Base-by-base conservation (phyloP, 2,329 filamentous ascomycete genomes). In the Sporothrix pallida region DNA sequence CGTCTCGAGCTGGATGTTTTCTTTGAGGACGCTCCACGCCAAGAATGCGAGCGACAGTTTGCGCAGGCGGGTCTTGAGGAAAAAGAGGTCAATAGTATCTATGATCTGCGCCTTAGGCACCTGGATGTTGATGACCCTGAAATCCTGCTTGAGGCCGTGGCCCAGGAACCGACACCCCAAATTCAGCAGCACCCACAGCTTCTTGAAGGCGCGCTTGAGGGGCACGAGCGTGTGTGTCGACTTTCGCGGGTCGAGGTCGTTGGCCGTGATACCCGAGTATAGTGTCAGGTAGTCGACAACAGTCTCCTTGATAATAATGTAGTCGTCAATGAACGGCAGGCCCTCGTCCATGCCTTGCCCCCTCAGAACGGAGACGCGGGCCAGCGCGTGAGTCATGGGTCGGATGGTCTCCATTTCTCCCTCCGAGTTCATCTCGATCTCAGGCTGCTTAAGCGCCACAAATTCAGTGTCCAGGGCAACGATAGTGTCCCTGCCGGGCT, bases 71-170 rank as follows among this genome's bases (percentile, higher is more conserved):
- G 89, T 87, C 73, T 92, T 90, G 74, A 97, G 90, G 82, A 93
- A 97, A 84, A 97, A 98, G 1, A 97, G 87, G 76, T 97, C 92
- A 77, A 95, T 94, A 0, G 97, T 99, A 82, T 99, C 96, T 72
- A 99, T 94, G 50, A 97, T 92, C 81, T 99, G 96, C 3, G 89
- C 83, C 80, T 92, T 93, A 1, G 97, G 96, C 0, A 99, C 92
- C 81, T 98, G 93, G 73, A 99, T 98, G 81, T 99, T 99, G 83
- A 97, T 97, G 73, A 97, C 97, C 71, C 96, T 93, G 83, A 99
- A 98, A 82, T 99, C 96, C 78, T 96, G 95, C 77, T 93, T 93
- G 58, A 99, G 86, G 3, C 95, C 95, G 79, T 99, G 96, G 2
- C 96, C 96, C 5, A 99, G 88, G 80, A 99, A 99, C 76, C 93